Evolutionary conservation across 2,329 filamentous ascomycete species (phyloP), one percentile per base, ranked within the genome.

Genomic region (Cordyceps militaris): DNA sequence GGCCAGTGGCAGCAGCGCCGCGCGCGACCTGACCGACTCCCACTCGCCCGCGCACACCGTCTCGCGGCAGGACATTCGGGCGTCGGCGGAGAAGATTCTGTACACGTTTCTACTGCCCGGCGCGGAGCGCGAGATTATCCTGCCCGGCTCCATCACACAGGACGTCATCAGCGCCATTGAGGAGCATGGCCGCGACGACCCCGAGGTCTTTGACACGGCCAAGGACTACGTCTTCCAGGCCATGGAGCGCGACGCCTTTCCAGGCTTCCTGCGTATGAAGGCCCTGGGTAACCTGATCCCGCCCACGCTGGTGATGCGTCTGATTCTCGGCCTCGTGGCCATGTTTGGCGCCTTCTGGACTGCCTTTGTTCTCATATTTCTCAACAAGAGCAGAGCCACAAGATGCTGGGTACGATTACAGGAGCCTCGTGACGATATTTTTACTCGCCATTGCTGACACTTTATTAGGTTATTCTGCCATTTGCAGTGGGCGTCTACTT

Each of bases 181-280:
- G 73, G 88, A 93, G 64, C 86, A 91, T 63, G 90, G 91, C 47
- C 86, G 94, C 65, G 94, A 97, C 66, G 94, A 99, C 69, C 94
- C 94, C 0, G 94, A 99, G 71, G 88, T 99, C 13, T 99, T 99
- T 66, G 94, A 97, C 70, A 86, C 90, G 21, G 94, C 94, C 56
- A 99, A 99, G 77, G 94, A 99, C 75, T 99, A 97, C 70, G 94
- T 97, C 61, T 99, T 97, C 73, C 95, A 99, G 74, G 95, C 95
- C 34, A 99, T 99, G 94, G 95, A 99, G 75, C 85, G 95, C 57
- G 94, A 99, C 75, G 94, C 95, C n/a, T 99, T 96, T 70, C 94
- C 95, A 0, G 93, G 93, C 1, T 99, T 99, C 74, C 79, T 99
- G 59, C 84, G 93, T 68, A 90, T 91, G 75, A 97, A 97, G 75